A percentile compares a stretch with the other conserved stretches of the same genome.
Evolutionary conservation across 345 rosid species (phyloP).

Genomic region (Salix koriyanagi): DNA sequence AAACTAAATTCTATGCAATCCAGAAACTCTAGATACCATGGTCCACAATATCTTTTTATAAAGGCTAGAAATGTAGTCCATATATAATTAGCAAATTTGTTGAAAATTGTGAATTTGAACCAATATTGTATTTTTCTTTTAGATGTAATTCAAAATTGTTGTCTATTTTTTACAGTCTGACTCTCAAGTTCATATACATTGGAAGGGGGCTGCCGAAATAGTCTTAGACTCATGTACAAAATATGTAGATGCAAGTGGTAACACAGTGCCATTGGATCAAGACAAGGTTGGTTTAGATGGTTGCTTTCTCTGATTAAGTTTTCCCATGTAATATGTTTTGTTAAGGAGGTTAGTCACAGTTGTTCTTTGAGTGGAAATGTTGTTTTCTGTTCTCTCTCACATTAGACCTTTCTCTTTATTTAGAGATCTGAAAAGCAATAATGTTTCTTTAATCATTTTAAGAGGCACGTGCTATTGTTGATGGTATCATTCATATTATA

Average conservation of each 20-base stretch:
- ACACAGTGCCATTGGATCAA: constrained; percentile 46
- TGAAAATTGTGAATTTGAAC: neutral
- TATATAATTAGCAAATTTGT: neutral
- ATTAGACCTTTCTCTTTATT: neutral
- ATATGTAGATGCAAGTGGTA: constrained; percentile 59
- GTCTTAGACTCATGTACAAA: constrained; percentile 71
- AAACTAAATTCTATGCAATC: neutral
- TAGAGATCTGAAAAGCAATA: neutral
- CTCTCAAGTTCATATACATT: constrained; percentile 74
- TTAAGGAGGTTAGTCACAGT: neutral
- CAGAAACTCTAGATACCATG: neutral
- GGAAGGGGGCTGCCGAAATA: constrained; percentile 99
- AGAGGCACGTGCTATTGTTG: neutral
- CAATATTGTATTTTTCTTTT: neutral
- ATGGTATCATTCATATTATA: neutral
- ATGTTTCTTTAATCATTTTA: neutral
- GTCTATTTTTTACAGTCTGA: constrained; percentile 43
- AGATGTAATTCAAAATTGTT: neutral
- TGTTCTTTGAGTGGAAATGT: neutral
- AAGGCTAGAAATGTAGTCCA: neutral
- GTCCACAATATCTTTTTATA: neutral
- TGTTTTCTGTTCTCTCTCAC: neutral
- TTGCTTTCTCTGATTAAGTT: neutral
- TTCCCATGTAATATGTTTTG: neutral
- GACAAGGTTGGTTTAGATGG: constrained; percentile 45